Evolutionary conservation across 2,329 filamentous ascomycete species (phyloP), one percentile per base, ranked within the genome.

Genomic region (Arthrobotrys conoides): DNA sequence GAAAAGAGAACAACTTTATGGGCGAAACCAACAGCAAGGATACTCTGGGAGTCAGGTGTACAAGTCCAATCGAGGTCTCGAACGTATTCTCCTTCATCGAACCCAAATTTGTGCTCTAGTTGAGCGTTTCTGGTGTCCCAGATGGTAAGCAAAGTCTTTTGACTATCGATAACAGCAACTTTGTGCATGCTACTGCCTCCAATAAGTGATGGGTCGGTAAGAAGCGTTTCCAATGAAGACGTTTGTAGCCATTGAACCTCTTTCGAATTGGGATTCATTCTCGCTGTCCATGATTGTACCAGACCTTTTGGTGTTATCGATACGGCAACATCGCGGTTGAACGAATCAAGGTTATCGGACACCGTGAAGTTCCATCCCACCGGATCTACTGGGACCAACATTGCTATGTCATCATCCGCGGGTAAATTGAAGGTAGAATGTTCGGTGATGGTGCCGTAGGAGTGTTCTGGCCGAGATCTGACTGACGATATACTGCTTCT

Each of bases 31-130:
- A 97, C 93, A 0, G 94, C 93, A 20, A 97, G 87, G 70, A 97
- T 94, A 0, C 93, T 95, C 82, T 97, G 93, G 61, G 90, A 90
- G 83, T 97, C 93, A 0, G 93, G 93, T 0, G 94, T 97, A 2
- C 93, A 95, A 0, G 94, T 95, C 95, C 95, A 97, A 84, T 97
- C 94, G 12, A 97, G 88, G 84, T 97, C 94, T 80, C 91, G 90
- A 48, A 97, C 93, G 5, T 88, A 88, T 81, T 96, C 92, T 76
- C 91, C 88, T 12, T 88, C 87, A 80, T 91, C 88, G 27, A 78
- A 71, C 12, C 38, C 38, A 80, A 94, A 96, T 33, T 90, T 88
- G 82, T 93, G 94, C 83, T 97, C 94, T 5, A 97, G 87, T 80
- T 93, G 91, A 1, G 91, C 91, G 70, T 91, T 92, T 80, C 91